A percentile compares a stretch with the other conserved stretches of the same genome.
These are phyloP conservation scores for Setaria italica DNA, from an alignment of 202 grass and related monocot genomes.

Conservation along the genomic window DNA sequence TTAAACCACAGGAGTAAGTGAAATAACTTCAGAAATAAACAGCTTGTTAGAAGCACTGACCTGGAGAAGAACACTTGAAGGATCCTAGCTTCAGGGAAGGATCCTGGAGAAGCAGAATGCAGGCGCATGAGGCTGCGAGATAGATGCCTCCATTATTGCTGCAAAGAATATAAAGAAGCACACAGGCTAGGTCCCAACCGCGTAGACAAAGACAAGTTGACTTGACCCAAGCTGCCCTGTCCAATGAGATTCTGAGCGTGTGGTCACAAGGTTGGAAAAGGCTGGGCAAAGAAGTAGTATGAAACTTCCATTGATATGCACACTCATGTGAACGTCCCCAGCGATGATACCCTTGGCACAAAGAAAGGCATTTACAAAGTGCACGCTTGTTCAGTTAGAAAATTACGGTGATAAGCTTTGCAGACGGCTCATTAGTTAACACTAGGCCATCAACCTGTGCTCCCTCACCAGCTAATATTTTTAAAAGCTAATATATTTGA, in stretches of 20 bases:
- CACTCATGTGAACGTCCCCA: neutral
- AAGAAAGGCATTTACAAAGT: neutral
- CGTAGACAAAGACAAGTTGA: constrained; percentile 9
- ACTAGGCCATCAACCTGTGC: too few relatives aligned
- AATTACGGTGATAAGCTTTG: too few relatives aligned
- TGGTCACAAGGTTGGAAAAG: too few relatives aligned
- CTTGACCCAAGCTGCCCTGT: neutral
- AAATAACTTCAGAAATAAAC: neutral
- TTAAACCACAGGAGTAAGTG: neutral
- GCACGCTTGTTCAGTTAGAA: too few relatives aligned
- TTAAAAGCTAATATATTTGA: too few relatives aligned
- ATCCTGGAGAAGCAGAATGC: neutral
- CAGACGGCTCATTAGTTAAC: too few relatives aligned
- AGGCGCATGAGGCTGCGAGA: neutral
- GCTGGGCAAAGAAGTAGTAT: neutral
- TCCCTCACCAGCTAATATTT: too few relatives aligned
- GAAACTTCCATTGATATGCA: neutral
- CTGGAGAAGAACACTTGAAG: constrained; percentile 9
- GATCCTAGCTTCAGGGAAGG: neutral
- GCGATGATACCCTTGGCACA: too few relatives aligned
- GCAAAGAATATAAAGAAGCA: neutral
- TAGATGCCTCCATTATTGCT: neutral
- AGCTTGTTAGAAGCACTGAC: neutral
- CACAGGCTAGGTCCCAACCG: neutral
- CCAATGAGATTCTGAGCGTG: neutral